Base-by-base conservation (phyloP, 192 early-diverging fungal genomes). In the Rhizoclosmatium sp. region DNA sequence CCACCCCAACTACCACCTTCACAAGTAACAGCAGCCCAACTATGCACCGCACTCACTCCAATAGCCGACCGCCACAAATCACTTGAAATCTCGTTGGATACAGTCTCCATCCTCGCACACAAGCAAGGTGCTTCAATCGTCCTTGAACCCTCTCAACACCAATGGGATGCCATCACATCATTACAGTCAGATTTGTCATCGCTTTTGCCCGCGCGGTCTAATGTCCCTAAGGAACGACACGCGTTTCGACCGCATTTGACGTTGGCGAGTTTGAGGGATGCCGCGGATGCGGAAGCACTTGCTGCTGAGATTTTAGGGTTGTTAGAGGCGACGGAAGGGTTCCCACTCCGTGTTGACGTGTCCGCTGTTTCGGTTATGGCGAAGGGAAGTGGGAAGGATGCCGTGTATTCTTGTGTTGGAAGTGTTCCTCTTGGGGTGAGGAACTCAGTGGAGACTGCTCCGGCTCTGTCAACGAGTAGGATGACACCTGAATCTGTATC, bases 231-330 rank as follows among this genome's bases (percentile, higher is more conserved):
- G 21, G 56, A 42, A 4, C 9, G 4, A 56, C 21, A 69, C 46
- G 21, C 47, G 5, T 78, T 70, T 45, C 21, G 45, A 4, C 77
- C 77, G 14, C 77, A 78, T 60, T 19, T 78, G 58, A 78, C 77
- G 0, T 10, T 78, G 41, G 77, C 77, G 1, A 69, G 51, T 67
- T 49, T 51, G 21, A 46, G 12, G 42, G 16, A 9, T 5, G n/a
- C 10, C 21, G 73, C 23, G 23, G 73, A 46, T 16, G 73, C 60
- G 0, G 23, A 3, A 1, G 0, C 62, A 1, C 9, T 65, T 47
- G 31, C 62, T 47, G 4, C 19, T n/a, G 4, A 48, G 12, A n/a
- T 39, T 23, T 5, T 10, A 16, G 23, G 3, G 31, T 3, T 16
- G 4, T 12, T 71, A n/a, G 47, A 56, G 14, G 47, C 1, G 2